Conservation (phyloP, 2,329 filamentous ascomycete species). For the Ceratocystis harringtonii region DNA sequence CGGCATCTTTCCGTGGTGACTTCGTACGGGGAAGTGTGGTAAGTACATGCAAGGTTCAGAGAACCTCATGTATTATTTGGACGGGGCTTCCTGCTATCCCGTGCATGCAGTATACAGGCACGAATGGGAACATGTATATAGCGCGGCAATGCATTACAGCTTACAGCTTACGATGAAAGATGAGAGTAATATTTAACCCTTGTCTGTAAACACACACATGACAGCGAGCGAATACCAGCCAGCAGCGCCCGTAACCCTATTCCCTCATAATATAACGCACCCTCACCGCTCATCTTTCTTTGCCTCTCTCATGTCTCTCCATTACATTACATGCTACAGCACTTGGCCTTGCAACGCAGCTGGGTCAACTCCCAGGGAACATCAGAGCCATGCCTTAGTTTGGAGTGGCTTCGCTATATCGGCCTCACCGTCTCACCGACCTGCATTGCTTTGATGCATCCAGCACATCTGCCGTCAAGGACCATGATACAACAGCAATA, state of each 20-base stretch:
- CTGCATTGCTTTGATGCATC: not conserved
- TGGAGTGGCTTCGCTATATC: not conserved
- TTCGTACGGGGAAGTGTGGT: not conserved
- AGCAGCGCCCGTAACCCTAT: no score
- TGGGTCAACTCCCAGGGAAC: not conserved
- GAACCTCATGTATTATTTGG: not conserved
- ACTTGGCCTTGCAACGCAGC: not conserved
- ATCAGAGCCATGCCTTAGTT: not conserved
- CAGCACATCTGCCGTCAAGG: no score
- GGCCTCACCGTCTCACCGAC: not conserved
- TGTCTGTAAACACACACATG: no score
- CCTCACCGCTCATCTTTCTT: not conserved
- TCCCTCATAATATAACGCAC: no score
- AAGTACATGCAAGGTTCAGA: no score
- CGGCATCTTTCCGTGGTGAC: not conserved
- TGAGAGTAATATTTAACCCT: no score
- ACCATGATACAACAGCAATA: no score
- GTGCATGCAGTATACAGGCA: not conserved
- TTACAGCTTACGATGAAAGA: no score
- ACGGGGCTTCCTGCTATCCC: not conserved
- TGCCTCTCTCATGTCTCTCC: not conserved
- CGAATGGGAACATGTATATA: no score
- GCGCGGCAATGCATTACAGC: no score
- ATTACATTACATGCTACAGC: not conserved
- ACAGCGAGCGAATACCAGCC: no score